Conservation (phyloP, 1,139 yeast genomes). For the Candida glucosophila region DNA sequence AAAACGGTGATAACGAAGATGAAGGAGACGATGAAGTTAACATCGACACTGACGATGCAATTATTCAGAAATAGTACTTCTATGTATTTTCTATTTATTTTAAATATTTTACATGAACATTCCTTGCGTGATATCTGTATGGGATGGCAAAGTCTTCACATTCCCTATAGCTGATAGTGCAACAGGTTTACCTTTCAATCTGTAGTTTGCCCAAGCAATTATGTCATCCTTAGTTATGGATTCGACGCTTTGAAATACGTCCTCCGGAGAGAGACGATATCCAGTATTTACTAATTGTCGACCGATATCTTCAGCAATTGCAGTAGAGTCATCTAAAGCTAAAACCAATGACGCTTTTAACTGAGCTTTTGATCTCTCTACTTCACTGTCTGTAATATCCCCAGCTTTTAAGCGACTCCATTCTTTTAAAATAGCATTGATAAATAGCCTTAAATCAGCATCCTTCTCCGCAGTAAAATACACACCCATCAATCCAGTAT, state of each 20-base stretch:
- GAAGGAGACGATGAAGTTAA: conserved; percentile 39
- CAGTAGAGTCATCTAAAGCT: conserved; percentile 90
- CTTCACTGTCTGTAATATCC: conserved; percentile 71
- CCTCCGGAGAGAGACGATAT: conserved; percentile 81
- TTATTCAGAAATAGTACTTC: conserved; percentile 7
- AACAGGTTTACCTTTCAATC: conserved; percentile 69
- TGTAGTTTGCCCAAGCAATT: conserved; percentile 79
- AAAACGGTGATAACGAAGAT: conserved; percentile 29
- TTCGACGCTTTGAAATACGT: conserved; percentile 80
- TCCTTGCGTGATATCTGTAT: conserved; percentile 38
- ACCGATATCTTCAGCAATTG: conserved; percentile 96
- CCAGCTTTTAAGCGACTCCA: conserved; percentile 84
- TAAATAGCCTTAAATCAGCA: conserved; percentile 55
- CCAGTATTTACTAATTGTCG: conserved; percentile 96
- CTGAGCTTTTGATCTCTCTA: conserved; percentile 90
- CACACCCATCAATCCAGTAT: conserved; percentile 96
- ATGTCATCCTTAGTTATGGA: conserved; percentile 73
- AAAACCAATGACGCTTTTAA: conserved; percentile 84
- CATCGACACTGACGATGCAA: conserved; percentile 25
- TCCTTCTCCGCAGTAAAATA: conserved; percentile 78
- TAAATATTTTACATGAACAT: conserved; percentile 14
- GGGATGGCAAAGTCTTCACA: conserved; percentile 54
- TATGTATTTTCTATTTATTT: conserved; percentile 1
- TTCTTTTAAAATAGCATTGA: conserved; percentile 72
- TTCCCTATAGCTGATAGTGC: conserved; percentile 91